Percentiles rank a stretch among this genome's conserved stretches.
Evolutionary conservation across 176 grass and related monocot genomes (phyloP).

Genomic region (Avena insularis): DNA sequence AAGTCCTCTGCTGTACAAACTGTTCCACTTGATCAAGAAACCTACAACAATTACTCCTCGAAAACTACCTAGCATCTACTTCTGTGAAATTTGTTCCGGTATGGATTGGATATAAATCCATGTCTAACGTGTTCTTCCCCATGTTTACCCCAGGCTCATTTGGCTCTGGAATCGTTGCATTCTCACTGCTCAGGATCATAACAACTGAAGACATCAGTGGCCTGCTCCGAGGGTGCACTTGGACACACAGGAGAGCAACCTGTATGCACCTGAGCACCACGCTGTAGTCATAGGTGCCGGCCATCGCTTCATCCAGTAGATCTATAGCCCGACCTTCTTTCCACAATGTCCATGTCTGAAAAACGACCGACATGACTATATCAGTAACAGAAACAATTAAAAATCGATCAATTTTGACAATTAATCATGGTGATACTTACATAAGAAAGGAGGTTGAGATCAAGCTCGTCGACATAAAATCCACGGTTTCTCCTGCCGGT

Average conservation of each 20-base stretch:
- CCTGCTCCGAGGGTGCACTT: constrained; percentile 35
- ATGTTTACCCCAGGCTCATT: constrained; percentile 47
- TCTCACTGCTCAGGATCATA: constrained; percentile 58
- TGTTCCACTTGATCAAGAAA: not conserved
- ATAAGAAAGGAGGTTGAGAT: too few species aligned
- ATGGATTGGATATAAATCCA: constrained; percentile 19
- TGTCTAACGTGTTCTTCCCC: constrained; percentile 34
- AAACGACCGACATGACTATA: not conserved
- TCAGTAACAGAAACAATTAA: too few species aligned
- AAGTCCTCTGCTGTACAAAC: not conserved
- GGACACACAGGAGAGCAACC: too few species aligned
- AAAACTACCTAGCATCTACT: constrained; percentile 44
- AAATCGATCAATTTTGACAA: not conserved
- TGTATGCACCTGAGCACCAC: too few species aligned
- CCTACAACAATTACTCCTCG: not conserved
- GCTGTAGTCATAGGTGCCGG: not conserved
- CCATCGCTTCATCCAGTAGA: constrained; percentile 36
- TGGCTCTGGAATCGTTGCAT: constrained; percentile 44
- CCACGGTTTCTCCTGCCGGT: too few species aligned
- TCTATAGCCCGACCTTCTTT: constrained; percentile 49
- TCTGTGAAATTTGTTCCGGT: constrained; percentile 19
- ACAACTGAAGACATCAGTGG: constrained; percentile 59
- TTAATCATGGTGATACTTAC: not conserved
- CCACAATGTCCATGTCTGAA: constrained; percentile 52
- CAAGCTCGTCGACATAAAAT: too few species aligned